These are phyloP conservation scores for Aureobasidium sp. DNA, from an alignment of 2,329 filamentous ascomycete species.

Conservation along the genomic window DNA sequence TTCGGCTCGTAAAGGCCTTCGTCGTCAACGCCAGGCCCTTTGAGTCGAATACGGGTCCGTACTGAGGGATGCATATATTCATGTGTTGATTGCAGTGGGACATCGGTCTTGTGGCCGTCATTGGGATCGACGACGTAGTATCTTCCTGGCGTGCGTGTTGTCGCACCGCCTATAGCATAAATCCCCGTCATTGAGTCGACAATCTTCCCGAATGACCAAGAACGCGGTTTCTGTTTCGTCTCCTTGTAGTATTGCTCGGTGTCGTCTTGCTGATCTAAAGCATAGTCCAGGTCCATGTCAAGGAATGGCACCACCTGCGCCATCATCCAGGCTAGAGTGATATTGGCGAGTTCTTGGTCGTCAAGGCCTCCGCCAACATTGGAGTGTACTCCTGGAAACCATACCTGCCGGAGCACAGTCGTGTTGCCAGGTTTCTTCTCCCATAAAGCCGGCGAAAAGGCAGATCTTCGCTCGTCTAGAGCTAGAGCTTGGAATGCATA, in stretches of 20 bases:
- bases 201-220: constrained; percentile 45
- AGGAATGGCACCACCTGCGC: constrained; percentile 43
- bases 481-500: constrained; percentile 41
- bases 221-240: constrained; percentile 34
- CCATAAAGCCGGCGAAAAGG: constrained; percentile 38
- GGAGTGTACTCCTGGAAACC: constrained; percentile 42
- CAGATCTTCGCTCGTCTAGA: constrained; percentile 36
- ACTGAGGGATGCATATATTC: constrained; percentile 48
- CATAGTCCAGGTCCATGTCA: constrained; percentile 42
- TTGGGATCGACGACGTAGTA: constrained; percentile 41
- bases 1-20: constrained; percentile 38
- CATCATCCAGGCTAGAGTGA: constrained; percentile 53
- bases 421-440: constrained; percentile 36
- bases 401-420: constrained; percentile 42
- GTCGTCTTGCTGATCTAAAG: constrained; percentile 41
- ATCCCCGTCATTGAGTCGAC: constrained; percentile 40
- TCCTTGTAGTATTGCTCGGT: constrained; percentile 40
- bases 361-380: constrained; percentile 42
- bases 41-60: constrained; percentile 37
- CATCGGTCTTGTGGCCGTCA: constrained; percentile 35
- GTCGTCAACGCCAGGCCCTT: constrained; percentile 42
- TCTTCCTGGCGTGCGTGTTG: constrained; percentile 40
- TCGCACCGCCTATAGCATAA: constrained; percentile 41
- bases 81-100: constrained; percentile 41
- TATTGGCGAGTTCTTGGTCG: constrained; percentile 44